Percentiles rank a stretch among this genome's conserved stretches.
Conservation (phyloP, 2,329 filamentous ascomycete species). For the Monosporascus cannonballus region DNA sequence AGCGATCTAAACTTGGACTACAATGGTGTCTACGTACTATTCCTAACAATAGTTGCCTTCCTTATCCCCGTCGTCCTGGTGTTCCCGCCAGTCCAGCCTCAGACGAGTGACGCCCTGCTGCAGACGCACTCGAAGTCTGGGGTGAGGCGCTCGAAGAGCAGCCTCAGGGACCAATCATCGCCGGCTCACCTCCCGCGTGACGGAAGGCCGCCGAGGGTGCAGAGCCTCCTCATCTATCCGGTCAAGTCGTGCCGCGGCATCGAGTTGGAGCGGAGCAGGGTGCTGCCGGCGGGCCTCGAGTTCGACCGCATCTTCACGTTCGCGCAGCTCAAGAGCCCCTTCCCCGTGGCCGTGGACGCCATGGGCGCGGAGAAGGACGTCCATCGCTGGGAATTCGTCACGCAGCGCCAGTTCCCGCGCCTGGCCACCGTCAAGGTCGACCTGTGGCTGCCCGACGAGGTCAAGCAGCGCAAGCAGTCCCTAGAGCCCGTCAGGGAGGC, state of each 20-base stretch:
- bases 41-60: slow-evolving; percentile 35
- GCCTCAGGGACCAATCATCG: slow-evolving; percentile 24
- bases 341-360: slow-evolving; percentile 33
- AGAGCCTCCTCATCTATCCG: slow-evolving; percentile 75
- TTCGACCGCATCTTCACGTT: slow-evolving; percentile 82
- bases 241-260: slow-evolving; percentile 77
- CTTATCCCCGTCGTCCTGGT: slow-evolving; percentile 47
- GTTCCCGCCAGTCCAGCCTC: slow-evolving; percentile 48
- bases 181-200: slow-evolving; percentile 12
- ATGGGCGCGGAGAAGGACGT: slow-evolving; percentile 29
- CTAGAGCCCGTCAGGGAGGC: slow-evolving; percentile 45
- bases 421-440: slow-evolving; percentile 65
- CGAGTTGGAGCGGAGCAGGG: slow-evolving; percentile 58
- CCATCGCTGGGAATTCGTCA: slow-evolving; percentile 64
- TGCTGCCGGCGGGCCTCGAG: slow-evolving; percentile 64
- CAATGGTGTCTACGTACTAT: slow-evolving; percentile 18
- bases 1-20: slow-evolving; percentile 18
- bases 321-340: slow-evolving; percentile 56
- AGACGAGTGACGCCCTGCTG: slow-evolving; percentile 45
- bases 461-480: slow-evolving; percentile 43
- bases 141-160: slow-evolving; percentile 31
- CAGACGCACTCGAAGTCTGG: slow-evolving; percentile 49
- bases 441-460: slow-evolving; percentile 63
- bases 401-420: slow-evolving; percentile 61
- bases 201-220: slow-evolving; percentile 24